Base-by-base conservation (phyloP, 148 eudicot species). In the Linanthus parryae region DNA sequence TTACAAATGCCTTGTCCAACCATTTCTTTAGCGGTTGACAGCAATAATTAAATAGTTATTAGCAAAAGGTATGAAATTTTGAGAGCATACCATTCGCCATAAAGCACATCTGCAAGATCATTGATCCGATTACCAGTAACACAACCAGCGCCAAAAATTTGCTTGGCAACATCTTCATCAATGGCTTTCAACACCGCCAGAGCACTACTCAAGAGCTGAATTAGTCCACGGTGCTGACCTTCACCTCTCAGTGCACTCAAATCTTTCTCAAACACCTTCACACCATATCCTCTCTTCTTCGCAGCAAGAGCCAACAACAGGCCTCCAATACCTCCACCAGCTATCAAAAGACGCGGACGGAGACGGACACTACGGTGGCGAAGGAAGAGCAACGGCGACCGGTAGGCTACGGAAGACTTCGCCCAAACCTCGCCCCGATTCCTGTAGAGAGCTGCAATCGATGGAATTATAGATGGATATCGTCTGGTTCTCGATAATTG, bases 241-340 rank as follows among this genome's bases (percentile, higher is more conserved):
- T 62, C 66, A 34, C 66, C 66, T 25, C 59, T 62, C 30, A 62
- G 44, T 15, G 66, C 59, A 52, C 66, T 62, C 66, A 53, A 53
- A 52, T 62, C 66, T 35, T 44, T 62, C 56, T 62, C 36, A 10
- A 31, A 31, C 5, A 31, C 36, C 36, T 5, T 31, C 36, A 31
- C 36, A 10, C 10, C 36, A 10, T 5, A 31, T 10, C 36, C 36
- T 10, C 10, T 31, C 36, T 31, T 31, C 36, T 31, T 31, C 36
- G 36, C 36, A 5, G 36, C 36, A 5, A 31, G 36, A 31, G 36
- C 36, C 7, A 31, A 31, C 5, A 31, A 5, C 36, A 31, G 36
- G 5, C 36, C 36, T 10, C 36, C 36, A 10, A 31, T 31, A 31
- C 36, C 36, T 10, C 36, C 36, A 31, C 36, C 36, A 5, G 36